Evolutionary conservation across 2,329 filamentous ascomycete genomes (phyloP), one percentile per base, ranked within the genome.

Genomic region (Stagonosporopsis rhizophila): DNA sequence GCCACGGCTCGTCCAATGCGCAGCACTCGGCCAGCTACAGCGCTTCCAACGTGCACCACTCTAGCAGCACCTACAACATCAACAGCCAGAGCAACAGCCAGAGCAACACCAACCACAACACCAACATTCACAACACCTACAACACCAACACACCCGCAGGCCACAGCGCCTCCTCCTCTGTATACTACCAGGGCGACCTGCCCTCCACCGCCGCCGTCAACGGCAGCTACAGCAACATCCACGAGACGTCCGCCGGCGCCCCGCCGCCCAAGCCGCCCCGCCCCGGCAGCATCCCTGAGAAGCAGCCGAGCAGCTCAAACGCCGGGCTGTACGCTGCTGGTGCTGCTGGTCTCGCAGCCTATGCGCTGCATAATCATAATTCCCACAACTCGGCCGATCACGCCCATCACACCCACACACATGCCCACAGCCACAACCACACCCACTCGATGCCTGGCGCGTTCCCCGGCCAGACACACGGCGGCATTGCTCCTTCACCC

Each of bases 331-430:
- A 80, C 62, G 77, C 78, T 59, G 77, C 78, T 61, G 79, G 78
- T 41, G 78, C 77, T 44, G 78, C 79, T 28, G 80, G 77, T n/a
- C 67, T 79, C 25, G 80, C 78, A 39, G 79, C 79, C 4, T 81
- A 83, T 63, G 77, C 75, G 50, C 59, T 78, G 59, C 75, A 77
- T 58, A 72, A 80, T 52, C 75, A 79, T 55, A 71, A 74, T 60
- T 65, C 70, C n/a, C 61, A 72, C 51, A 56, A 42, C 14, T 40
- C 52, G 5, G 20, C 52, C 20, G 45, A 63, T 41, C 50, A 62
- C 38, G 39, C 58, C 62, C 60, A 60, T 59, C 61, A 65, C 62
- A 75, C 55, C 46, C 72, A 80, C 50, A 69, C 75, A 44, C 67
- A 74, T 30, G 57, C 52, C 57, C 64, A 63, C 23, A 25, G 4